These are phyloP conservation scores for Psidium friedrichsthalianum DNA, from an alignment of 345 rosid genomes.

Conservation along the genomic window DNA sequence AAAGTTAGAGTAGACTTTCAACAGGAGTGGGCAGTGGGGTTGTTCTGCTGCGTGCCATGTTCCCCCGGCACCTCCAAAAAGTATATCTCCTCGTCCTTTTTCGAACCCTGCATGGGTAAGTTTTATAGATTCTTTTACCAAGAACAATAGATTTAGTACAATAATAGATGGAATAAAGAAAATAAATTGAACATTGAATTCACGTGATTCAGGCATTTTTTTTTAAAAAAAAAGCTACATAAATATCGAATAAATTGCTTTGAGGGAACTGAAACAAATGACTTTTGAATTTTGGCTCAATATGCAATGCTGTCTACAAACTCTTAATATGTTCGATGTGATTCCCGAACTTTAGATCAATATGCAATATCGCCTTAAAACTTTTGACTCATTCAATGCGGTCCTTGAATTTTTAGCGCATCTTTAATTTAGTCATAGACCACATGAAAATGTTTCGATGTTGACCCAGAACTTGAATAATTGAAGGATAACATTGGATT, in stretches of 20 bases:
- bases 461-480: too few relatives aligned
- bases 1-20: background rate
- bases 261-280: too few relatives aligned
- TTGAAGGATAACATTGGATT: too few relatives aligned
- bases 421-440: too few relatives aligned
- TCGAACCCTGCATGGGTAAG: background rate
- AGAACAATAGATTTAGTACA: background rate
- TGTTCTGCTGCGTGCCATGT: background rate
- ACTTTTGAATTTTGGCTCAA: too few relatives aligned
- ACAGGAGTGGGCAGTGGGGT: background rate
- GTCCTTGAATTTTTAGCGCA: too few relatives aligned
- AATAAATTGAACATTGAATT: background rate
- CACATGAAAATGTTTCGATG: too few relatives aligned
- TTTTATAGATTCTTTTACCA: background rate
- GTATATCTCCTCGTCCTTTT: background rate
- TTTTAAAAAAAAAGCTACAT: background rate
- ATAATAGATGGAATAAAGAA: background rate
- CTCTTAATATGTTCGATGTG: too few relatives aligned
- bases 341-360: too few relatives aligned
- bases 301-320: too few relatives aligned
- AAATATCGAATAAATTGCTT: background rate
- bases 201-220: fast-evolving
- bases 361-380: too few relatives aligned
- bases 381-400: too few relatives aligned
- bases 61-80: background rate